Base-by-base conservation (phyloP, 208 protist species). In the Leishmania arabica region DNA sequence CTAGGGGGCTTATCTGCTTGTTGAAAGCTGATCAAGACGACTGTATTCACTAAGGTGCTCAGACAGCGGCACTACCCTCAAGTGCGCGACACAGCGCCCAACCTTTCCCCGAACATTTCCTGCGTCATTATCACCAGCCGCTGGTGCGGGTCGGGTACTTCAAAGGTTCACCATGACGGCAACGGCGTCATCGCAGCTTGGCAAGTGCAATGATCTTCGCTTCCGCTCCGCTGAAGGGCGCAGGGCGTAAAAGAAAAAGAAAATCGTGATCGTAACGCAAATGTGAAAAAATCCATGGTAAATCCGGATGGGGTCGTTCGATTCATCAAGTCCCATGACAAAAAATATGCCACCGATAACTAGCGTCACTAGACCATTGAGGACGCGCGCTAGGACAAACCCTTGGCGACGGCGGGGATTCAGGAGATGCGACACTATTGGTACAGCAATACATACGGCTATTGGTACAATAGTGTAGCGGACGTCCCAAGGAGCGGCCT, bases 241-340 rank as follows among this genome's bases (percentile, higher is more conserved):
- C 73, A 88, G 37, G 64, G 88, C 45, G 65, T 47, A 60, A 75
- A 73, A 78, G 80, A 95, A 80, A 75, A 88, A 95, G 66, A 90
- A 92, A 19, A 91, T 83, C 13, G 75, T 70, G 4, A 91, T 70
- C 45, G 89, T 91, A 4, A 78, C 84, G 70, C 88, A 85, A 31
- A 95, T 77, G 71, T 96, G 92, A 81, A 91, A 96, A 53, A 92
- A n/a, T 19, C 91, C 90, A 81, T 97, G 92, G 54, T 89, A 96
- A 15, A 97, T 84, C 54, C 92, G 90, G 27, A 83, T 87, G 0
- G 90, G 86, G 78, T 95, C 92, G 31, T 86, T 79, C 27, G 75
- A 31, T 49, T 95, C 92, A 77, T 96, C 84, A 0, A 95, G 81
- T 1, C 94, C 94, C 1, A 88, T 54, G 34, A 86, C 77, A 79